phyloP scores from a whole-genome alignment of 345 rosid species.

The Eucalyptus erythrocorys region DNA sequence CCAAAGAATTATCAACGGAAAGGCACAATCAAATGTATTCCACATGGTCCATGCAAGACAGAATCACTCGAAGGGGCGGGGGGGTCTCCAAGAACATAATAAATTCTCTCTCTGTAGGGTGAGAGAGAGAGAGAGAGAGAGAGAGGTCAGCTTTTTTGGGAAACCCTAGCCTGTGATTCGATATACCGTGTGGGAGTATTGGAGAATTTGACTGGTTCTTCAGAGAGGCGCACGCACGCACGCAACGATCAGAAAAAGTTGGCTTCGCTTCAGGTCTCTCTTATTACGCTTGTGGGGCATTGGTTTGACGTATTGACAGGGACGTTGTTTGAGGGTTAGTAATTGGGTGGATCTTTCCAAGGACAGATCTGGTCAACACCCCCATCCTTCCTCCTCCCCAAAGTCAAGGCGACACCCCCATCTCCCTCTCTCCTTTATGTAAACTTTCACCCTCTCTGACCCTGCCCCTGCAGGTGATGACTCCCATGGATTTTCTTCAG shows the following conservation, averaged over 20 bases:
- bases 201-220: neutral
- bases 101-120: neutral
- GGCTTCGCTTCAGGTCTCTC: neutral
- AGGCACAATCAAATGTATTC: neutral
- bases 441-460: neutral
- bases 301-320: neutral
- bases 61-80: neutral
- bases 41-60: neutral
- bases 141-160: neutral
- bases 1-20: neutral
- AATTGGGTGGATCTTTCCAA: slow-evolving; percentile 20
- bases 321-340: slow-evolving; percentile 1
- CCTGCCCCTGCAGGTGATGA: neutral
- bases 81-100: neutral
- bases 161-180: neutral
- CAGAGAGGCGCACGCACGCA: neutral
- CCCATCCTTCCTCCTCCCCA: neutral
- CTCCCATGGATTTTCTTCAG: neutral
- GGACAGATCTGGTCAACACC: slow-evolving; percentile 22
- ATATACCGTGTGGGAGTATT: neutral
- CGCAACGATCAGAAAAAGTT: neutral
- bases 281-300: neutral
- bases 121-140: neutral
- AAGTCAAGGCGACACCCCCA: neutral
- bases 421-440: neutral